Evolutionary conservation across 768 basidiomycete species (phyloP).

Genomic region (Daedaleopsis sinensis): DNA sequence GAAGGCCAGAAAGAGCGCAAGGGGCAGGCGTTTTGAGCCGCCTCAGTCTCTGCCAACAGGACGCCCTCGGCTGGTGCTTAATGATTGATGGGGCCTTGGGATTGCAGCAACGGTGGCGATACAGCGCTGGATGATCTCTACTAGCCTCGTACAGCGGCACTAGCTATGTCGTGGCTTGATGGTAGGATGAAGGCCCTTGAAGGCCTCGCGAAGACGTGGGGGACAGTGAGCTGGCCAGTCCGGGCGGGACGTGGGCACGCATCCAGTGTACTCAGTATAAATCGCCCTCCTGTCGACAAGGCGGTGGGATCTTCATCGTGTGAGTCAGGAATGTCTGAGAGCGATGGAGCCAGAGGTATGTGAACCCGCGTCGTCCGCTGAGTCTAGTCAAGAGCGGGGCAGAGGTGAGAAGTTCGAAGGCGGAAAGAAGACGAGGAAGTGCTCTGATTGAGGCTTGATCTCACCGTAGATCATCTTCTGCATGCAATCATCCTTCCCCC

Average conservation of each 20-base stretch:
- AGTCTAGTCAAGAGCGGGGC: not conserved
- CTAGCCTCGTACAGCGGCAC: not conserved
- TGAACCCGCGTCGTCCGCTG: not conserved
- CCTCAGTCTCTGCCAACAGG: slow-evolving; percentile 1
- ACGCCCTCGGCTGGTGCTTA: not conserved
- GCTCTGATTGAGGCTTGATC: not conserved
- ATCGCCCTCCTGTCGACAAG: too few species aligned
- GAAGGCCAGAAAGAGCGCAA: not conserved
- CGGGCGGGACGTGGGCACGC: too few species aligned
- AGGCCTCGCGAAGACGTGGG: too few species aligned
- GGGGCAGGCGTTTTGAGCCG: not conserved
- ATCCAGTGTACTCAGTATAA: too few species aligned
- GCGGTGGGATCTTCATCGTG: not conserved
- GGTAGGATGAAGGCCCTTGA: not conserved
- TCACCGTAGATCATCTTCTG: not conserved
- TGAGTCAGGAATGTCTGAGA: not conserved
- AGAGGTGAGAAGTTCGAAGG: not conserved
- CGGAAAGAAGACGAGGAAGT: not conserved
- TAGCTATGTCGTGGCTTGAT: slow-evolving; percentile 8
- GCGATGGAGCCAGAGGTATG: not conserved
- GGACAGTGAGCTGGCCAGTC: too few species aligned
- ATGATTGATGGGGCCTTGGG: slow-evolving; percentile 1
- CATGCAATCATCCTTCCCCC: not conserved
- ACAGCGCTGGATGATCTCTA: slow-evolving; percentile 10
- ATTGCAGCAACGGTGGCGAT: slow-evolving; percentile 19